Percentiles rank a stretch among this genome's conserved stretches.
phyloP scores from a whole-genome alignment of 805 yeast species.

The Pichia cephalocereana region DNA sequence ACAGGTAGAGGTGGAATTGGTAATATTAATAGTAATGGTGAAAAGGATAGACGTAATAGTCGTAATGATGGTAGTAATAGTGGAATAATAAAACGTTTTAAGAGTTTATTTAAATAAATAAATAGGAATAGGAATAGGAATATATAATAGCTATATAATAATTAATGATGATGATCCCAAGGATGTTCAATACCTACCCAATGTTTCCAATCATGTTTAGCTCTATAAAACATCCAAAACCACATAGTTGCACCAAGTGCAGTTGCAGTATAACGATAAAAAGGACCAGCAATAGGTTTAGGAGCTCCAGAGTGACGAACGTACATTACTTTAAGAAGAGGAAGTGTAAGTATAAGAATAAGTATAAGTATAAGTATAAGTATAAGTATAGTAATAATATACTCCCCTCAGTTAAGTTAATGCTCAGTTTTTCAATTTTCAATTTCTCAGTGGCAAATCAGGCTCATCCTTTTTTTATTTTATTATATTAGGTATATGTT shows the following conservation, averaged over 20 bases:
- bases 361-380: too few species aligned
- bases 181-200: conserved; percentile 44
- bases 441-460: too few species aligned
- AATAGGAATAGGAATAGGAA: too few species aligned
- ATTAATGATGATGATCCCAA: conserved; percentile 29
- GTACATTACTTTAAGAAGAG: too few species aligned
- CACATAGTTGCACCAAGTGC: conserved; percentile 78
- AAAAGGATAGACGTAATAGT: conserved; percentile 4
- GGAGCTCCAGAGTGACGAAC: conserved; percentile 50
- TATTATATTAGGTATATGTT: too few species aligned
- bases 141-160: too few species aligned
- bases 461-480: too few species aligned
- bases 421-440: too few species aligned
- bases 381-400: too few species aligned
- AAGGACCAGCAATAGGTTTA: conserved; percentile 53
- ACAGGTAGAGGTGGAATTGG: conserved; percentile 56
- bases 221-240: conserved; percentile 80
- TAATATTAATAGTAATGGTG: conserved; percentile 26
- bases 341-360: too few species aligned
- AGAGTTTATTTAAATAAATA: background rate
- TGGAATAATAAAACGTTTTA: background rate
- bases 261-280: conserved; percentile 52
- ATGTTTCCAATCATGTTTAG: conserved; percentile 61
- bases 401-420: too few species aligned
- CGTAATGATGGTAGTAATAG: background rate